These are phyloP conservation scores for Thielaviopsis punctulata DNA, from an alignment of 2,329 filamentous ascomycete genomes.

Conservation along the genomic window DNA sequence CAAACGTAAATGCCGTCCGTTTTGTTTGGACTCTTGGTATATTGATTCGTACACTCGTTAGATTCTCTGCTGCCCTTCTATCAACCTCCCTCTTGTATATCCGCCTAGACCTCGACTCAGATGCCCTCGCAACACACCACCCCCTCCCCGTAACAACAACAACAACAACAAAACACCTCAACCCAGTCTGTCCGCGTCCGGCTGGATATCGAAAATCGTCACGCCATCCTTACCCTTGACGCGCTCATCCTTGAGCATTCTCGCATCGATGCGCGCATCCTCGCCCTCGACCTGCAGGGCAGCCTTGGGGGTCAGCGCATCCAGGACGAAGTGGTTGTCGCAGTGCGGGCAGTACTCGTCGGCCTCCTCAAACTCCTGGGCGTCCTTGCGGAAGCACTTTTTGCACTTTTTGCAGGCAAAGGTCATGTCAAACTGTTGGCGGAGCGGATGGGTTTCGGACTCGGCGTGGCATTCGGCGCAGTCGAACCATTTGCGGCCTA, in stretches of 20 bases:
- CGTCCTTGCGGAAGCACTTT: conserved; percentile 93
- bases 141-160: too few species aligned
- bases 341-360: conserved; percentile 99
- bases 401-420: conserved; percentile 99
- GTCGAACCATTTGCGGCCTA: conserved; percentile 95
- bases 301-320: conserved; percentile 70
- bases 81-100: neutral
- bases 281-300: conserved; percentile 78
- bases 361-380: conserved; percentile 79
- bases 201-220: conserved; percentile 60
- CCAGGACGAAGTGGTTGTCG: conserved; percentile 94
- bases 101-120: too few species aligned
- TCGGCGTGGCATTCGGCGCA: conserved; percentile 89
- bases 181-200: conserved; percentile 59
- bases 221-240: conserved; percentile 40
- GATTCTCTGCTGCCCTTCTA: neutral
- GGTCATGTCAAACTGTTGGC: conserved; percentile 68
- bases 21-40: neutral
- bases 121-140: neutral
- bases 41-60: conserved; percentile 9
- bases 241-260: conserved; percentile 88
- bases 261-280: conserved; percentile 66
- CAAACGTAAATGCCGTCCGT: neutral
- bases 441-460: conserved; percentile 56
- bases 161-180: too few species aligned